Percentiles rank a stretch among this genome's conserved stretches.
phyloP scores from a whole-genome alignment of 441 rosid species.

The Aleurites moluccanus region DNA sequence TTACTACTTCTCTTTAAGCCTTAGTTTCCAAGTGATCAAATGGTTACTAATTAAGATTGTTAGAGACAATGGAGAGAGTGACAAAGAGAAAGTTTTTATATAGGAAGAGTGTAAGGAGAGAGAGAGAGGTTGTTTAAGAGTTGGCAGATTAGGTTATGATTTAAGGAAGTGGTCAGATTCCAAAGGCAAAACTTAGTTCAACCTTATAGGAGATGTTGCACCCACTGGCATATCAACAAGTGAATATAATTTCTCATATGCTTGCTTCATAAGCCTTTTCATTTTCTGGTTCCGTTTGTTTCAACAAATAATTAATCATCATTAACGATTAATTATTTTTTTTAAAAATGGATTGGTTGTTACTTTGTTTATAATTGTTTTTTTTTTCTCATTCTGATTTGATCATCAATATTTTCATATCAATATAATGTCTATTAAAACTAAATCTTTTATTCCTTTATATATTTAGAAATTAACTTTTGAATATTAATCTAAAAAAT shows the following conservation, averaged over 20 bases:
- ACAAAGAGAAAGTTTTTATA: constrained; percentile 26
- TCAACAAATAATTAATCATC: constrained; percentile 26
- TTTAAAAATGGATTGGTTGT: neutral
- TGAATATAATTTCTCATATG: constrained; percentile 25
- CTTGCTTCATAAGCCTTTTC: constrained; percentile 45
- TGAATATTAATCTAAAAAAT: too few relatives aligned
- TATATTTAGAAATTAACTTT: too few relatives aligned
- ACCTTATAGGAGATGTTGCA: constrained; percentile 52
- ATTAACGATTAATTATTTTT: neutral
- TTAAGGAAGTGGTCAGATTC: constrained; percentile 6
- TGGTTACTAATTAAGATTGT: neutral
- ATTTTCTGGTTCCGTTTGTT: constrained; percentile 17
- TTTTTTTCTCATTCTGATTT: too few relatives aligned
- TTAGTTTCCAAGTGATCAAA: neutral
- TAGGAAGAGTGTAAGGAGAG: constrained; percentile 29
- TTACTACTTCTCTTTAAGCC: neutral
- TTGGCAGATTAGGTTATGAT: constrained; percentile 54
- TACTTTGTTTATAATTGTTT: neutral
- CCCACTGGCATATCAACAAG: constrained; percentile 45
- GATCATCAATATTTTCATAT: too few relatives aligned
- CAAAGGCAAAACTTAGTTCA: constrained; percentile 23
- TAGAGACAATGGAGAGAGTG: neutral
- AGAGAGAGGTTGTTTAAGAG: constrained; percentile 30
- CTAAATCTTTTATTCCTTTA: too few relatives aligned
- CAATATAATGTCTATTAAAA: too few relatives aligned